Percentiles rank a stretch among this genome's conserved stretches.
These are phyloP conservation scores for Metschnikowia chrysomelidarum DNA, from an alignment of 805 yeast species.

Conservation along the genomic window DNA sequence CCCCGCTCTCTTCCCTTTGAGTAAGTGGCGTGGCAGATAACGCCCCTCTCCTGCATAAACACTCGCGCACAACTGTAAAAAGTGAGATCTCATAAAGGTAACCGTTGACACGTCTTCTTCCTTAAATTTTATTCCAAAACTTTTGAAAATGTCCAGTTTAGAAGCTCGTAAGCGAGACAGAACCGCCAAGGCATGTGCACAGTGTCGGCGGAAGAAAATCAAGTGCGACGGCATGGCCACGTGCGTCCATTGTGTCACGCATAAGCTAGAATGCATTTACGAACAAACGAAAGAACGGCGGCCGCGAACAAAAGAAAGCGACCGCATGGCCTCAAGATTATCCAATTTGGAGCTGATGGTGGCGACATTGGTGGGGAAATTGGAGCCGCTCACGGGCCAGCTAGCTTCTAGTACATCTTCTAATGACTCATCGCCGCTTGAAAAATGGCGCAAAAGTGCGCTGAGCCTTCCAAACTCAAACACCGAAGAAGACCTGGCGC, in stretches of 20 bases:
- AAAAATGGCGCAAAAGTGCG: background rate
- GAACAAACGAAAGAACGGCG: constrained; percentile 11
- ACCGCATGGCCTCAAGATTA: constrained; percentile 1
- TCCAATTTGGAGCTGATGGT: constrained; percentile 7
- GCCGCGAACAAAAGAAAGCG: constrained; percentile 5
- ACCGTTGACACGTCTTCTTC: no score
- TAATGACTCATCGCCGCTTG: background rate
- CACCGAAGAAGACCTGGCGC: constrained; percentile 1
- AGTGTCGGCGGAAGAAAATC: constrained; percentile 18
- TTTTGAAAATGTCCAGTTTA: no score
- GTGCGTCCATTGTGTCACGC: constrained; percentile 14
- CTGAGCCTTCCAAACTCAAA: constrained; percentile 2
- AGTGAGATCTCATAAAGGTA: no score
- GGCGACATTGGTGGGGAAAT: constrained; percentile 4
- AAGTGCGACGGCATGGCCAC: constrained; percentile 15
- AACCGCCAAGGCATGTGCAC: constrained; percentile 16
- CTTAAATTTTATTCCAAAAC: no score
- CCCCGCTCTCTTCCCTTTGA: no score
- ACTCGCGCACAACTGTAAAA: no score
- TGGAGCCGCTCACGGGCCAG: constrained; percentile 8
- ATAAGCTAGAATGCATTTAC: constrained; percentile 12
- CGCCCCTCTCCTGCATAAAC: no score
- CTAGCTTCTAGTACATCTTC: background rate
- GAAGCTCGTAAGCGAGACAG: constrained; percentile 10
- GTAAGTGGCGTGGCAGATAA: no score